Evolutionary conservation across 177 flowering plant genomes (phyloP).

Genomic region (Vitis hybrid): DNA sequence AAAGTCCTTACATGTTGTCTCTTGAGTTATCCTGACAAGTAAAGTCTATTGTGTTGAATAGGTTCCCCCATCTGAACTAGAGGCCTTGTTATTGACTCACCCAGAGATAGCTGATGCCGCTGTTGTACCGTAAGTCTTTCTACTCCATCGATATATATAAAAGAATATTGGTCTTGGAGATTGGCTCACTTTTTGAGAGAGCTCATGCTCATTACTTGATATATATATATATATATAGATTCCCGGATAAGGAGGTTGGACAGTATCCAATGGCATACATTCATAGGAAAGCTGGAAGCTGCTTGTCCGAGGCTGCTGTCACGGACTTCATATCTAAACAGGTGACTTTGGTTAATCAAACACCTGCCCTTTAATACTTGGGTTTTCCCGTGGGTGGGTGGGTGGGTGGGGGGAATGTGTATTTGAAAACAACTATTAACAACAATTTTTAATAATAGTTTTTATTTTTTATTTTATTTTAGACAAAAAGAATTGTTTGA

Average conservation of each 20-base stretch:
- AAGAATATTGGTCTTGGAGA: too few relatives aligned
- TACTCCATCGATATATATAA: too few relatives aligned
- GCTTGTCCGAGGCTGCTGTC: constrained; percentile 38
- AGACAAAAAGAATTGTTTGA: too few relatives aligned
- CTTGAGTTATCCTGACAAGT: not conserved
- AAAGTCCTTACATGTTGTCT: not conserved
- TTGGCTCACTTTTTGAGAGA: too few relatives aligned
- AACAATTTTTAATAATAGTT: too few relatives aligned
- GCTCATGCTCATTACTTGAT: constrained; percentile 10
- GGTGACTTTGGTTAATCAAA: constrained; percentile 31
- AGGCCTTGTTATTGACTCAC: constrained; percentile 71
- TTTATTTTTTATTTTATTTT: too few relatives aligned
- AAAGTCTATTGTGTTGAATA: constrained; percentile 8
- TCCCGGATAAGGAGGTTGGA: constrained; percentile 76
- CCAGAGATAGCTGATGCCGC: constrained; percentile 76
- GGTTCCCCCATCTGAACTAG: constrained; percentile 96
- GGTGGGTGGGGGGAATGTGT: too few relatives aligned
- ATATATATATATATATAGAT: constrained; percentile 21
- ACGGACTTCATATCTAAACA: constrained; percentile 71
- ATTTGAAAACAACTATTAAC: too few relatives aligned
- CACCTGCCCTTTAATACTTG: too few relatives aligned
- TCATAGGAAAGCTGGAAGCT: constrained; percentile 57
- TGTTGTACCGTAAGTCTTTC: constrained; percentile 75
- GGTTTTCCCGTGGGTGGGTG: too few relatives aligned
- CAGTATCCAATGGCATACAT: constrained; percentile 90